Evolutionary conservation across 192 early-diverging fungal genomes (phyloP).

Genomic region (Glomus cerebriforme): DNA sequence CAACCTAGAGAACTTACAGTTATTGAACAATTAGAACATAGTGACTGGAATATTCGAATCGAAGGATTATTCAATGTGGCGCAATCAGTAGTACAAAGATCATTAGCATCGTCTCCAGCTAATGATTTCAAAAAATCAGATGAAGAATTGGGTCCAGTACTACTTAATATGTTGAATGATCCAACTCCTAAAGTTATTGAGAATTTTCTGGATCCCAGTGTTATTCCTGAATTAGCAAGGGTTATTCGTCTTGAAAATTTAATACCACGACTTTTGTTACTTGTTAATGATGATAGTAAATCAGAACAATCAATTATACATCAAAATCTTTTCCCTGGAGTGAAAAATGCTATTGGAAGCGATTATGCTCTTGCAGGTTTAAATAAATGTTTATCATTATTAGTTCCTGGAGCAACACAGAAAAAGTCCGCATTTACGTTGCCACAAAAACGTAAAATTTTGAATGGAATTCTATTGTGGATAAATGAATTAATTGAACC

Average conservation of each 20-base stretch:
- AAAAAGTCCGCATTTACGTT: neutral
- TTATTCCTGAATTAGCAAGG: conserved; percentile 13
- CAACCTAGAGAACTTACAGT: conserved; percentile 3
- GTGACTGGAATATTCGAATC: neutral
- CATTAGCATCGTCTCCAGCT: neutral
- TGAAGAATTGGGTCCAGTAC: conserved; percentile 15
- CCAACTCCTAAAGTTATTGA: conserved; percentile 20
- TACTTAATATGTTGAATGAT: conserved; percentile 19
- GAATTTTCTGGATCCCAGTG: neutral
- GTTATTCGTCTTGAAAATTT: conserved; percentile 16
- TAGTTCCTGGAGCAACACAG: neutral
- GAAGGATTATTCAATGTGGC: conserved; percentile 10
- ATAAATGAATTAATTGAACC: conserved; percentile 26
- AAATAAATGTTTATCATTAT: conserved; percentile 21
- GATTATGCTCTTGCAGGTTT: conserved; percentile 5
- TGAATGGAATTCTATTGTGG: conserved; percentile 20
- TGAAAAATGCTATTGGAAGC: conserved; percentile 8
- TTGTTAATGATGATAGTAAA: conserved; percentile 13
- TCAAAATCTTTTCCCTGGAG: neutral
- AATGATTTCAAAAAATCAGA: conserved; percentile 21
- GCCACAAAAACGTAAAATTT: conserved; percentile 23
- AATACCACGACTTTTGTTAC: conserved; percentile 1
- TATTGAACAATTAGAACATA: conserved; percentile 29
- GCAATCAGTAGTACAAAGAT: conserved; percentile 4
- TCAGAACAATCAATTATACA: neutral